A percentile compares a stretch with the other conserved stretches of the same genome.
Evolutionary conservation across 2,329 filamentous ascomycete genomes (phyloP).

Genomic region (Tricladium varicosporioides): DNA sequence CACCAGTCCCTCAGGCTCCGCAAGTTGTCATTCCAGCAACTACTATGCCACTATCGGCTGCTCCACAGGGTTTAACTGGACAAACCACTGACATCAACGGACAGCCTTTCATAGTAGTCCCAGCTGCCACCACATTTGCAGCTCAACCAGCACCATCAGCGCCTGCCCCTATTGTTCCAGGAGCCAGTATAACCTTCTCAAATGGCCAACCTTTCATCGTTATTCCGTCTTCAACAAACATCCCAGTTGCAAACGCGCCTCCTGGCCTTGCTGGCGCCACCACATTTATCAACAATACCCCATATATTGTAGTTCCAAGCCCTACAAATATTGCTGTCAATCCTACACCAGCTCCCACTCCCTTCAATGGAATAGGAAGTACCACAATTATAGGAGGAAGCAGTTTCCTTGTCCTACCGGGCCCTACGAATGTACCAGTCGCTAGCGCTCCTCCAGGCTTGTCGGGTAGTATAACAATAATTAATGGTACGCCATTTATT

Average conservation of each 20-base stretch:
- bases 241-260: constrained; percentile 12
- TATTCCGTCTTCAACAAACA: constrained; percentile 11
- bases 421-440: constrained; percentile 7
- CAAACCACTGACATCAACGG: constrained; percentile 1
- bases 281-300: constrained; percentile 5
- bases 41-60: constrained; percentile 4
- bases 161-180: not conserved
- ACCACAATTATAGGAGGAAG: constrained; percentile 10
- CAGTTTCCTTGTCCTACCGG: constrained; percentile 8
- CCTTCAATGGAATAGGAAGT: not conserved
- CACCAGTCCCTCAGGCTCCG: not conserved
- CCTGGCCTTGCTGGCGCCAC: constrained; percentile 9
- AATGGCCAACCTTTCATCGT: constrained; percentile 5
- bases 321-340: constrained; percentile 2
- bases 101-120: constrained; percentile 8
- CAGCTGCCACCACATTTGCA: constrained; percentile 7
- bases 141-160: not conserved
- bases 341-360: not conserved
- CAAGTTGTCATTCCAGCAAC: constrained; percentile 7
- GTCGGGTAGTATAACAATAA: constrained; percentile 11
- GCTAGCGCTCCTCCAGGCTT: constrained; percentile 8
- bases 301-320: not conserved
- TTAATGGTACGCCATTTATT: constrained; percentile 10
- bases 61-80: constrained; percentile 9
- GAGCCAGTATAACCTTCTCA: constrained; percentile 5